These are phyloP conservation scores for Plantago ovata DNA, from an alignment of 257 asterid species.

Conservation along the genomic window DNA sequence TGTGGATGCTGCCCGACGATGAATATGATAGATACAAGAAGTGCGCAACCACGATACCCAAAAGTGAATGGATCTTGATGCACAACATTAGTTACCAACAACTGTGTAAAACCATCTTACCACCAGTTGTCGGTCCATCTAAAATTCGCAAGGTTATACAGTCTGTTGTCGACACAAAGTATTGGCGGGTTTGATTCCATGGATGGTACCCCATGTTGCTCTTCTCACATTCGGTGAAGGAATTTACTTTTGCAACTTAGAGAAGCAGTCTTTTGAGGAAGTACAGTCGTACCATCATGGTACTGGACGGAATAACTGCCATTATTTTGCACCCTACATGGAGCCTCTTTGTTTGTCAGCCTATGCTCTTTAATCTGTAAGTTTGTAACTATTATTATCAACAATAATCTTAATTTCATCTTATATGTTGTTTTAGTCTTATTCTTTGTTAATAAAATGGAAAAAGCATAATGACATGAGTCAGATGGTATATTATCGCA, in stretches of 20 bases:
- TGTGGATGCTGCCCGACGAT: not conserved
- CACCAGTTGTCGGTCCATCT: not conserved
- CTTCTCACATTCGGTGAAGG: not conserved
- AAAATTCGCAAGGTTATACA: too few species aligned
- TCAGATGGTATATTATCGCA: too few species aligned
- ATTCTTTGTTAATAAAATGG: too few species aligned
- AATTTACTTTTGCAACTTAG: not conserved
- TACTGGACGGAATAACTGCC: not conserved
- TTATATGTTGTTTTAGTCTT: too few species aligned
- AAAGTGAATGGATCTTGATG: conserved; percentile 1
- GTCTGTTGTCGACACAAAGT: too few species aligned
- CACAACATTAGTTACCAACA: not conserved
- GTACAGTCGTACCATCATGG: not conserved
- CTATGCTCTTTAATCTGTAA: too few species aligned
- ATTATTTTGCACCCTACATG: not conserved
- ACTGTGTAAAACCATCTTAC: not conserved
- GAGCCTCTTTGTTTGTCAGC: conserved; percentile 3
- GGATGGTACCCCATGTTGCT: not conserved
- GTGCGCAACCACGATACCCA: not conserved
- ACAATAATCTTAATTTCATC: too few species aligned
- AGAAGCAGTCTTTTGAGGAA: too few species aligned
- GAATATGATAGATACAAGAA: not conserved
- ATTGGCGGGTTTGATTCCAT: not conserved
- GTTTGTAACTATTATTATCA: too few species aligned
- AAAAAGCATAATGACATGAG: too few species aligned